These are phyloP conservation scores for Pseudozyma tsukubaensis DNA, from an alignment of 1,284 basidiomycete species.

Conservation along the genomic window DNA sequence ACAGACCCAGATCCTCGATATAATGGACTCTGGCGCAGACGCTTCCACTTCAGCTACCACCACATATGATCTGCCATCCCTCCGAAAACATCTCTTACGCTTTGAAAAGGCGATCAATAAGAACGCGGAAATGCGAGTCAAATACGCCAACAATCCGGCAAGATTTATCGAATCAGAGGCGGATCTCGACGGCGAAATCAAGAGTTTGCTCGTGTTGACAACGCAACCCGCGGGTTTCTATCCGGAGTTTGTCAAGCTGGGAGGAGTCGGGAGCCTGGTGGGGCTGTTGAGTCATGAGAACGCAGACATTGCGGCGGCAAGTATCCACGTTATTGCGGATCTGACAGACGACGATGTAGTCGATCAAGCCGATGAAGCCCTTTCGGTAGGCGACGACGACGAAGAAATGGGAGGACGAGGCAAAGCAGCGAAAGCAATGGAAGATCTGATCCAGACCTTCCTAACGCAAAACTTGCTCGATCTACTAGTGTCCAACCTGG, in stretches of 20 bases:
- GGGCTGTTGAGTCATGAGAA: conserved; percentile 76
- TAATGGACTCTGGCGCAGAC: conserved; percentile 50
- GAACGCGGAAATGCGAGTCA: conserved; percentile 89
- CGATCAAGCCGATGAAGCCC: conserved; percentile 75
- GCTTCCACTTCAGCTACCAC: conserved; percentile 12
- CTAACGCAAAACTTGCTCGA: conserved; percentile 85
- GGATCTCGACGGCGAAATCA: conserved; percentile 87
- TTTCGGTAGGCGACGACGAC: conserved; percentile 75
- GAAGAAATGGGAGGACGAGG: conserved; percentile 24
- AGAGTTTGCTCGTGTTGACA: conserved; percentile 83
- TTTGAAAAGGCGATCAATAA: conserved; percentile 90
- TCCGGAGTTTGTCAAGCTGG: conserved; percentile 85
- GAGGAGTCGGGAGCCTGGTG: conserved; percentile 77
- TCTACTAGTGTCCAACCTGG: conserved; percentile 87
- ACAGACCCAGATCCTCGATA: conserved; percentile 64
- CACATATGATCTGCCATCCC: conserved; percentile 6
- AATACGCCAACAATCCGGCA: conserved; percentile 63
- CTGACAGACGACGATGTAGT: conserved; percentile 95
- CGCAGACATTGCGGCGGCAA: conserved; percentile 58
- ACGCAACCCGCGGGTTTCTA: conserved; percentile 86
- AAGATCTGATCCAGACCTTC: conserved; percentile 64
- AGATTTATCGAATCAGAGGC: conserved; percentile 99
- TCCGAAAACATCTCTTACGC: conserved; percentile 78
- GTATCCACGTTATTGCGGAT: conserved; percentile 77
- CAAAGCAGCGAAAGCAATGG: conserved; percentile 16